Evolutionary conservation across 805 yeast species (phyloP).

Genomic region (Candida oleophila): DNA sequence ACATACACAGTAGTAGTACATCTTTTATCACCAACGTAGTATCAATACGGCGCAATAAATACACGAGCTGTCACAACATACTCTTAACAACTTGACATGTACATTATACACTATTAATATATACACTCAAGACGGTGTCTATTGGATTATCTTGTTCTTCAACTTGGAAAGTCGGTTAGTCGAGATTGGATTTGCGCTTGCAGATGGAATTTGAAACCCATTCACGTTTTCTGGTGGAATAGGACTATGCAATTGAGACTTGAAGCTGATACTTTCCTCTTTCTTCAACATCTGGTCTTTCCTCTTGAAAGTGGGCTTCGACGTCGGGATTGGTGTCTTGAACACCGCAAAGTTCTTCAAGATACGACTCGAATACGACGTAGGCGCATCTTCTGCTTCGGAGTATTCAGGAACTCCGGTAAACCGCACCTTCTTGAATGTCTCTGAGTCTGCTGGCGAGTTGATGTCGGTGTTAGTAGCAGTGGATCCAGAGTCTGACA

Average conservation of each 20-base stretch:
- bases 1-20: too few species aligned
- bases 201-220: background rate
- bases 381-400: constrained; percentile 57
- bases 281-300: constrained; percentile 37
- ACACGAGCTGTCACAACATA: too few species aligned
- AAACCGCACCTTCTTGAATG: constrained; percentile 48
- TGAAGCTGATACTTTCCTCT: constrained; percentile 39
- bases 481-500: constrained; percentile 2
- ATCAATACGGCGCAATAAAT: too few species aligned
- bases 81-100: too few species aligned
- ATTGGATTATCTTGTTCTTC: constrained; percentile 17
- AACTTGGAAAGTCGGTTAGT: constrained; percentile 16
- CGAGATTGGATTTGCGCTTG: background rate
- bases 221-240: background rate
- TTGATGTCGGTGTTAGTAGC: constrained; percentile 6
- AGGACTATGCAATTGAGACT: constrained; percentile 14
- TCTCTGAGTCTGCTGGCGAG: background rate
- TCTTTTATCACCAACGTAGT: too few species aligned
- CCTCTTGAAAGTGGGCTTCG: constrained; percentile 22
- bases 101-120: background rate
- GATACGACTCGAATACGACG: constrained; percentile 35
- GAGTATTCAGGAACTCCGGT: constrained; percentile 51
- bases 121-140: background rate
- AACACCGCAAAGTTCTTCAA: constrained; percentile 40
- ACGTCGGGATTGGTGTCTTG: constrained; percentile 15